These are phyloP conservation scores for Pisolithus sp. DNA, from an alignment of 768 basidiomycete species.

Conservation along the genomic window DNA sequence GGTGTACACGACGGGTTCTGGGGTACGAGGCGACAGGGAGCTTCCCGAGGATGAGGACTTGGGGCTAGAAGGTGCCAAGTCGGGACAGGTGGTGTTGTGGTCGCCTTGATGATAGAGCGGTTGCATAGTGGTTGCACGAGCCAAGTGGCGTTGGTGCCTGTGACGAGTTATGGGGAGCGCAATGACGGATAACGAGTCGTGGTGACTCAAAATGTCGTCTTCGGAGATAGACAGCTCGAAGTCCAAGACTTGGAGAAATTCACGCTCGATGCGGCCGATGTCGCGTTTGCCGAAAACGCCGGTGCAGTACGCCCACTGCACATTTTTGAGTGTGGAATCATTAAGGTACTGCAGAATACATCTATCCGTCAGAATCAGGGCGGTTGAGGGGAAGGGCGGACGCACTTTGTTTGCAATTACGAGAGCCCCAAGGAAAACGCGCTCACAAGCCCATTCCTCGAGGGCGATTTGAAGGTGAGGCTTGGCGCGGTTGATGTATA, in stretches of 20 bases:
- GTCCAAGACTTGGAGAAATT: conserved; percentile 74
- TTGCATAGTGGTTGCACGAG: conserved; percentile 10
- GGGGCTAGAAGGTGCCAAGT: conserved; percentile 37
- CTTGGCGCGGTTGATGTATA: conserved; percentile 72
- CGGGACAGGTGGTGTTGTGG: conserved; percentile 31
- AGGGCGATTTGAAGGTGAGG: conserved; percentile 76
- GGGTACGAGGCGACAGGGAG: conserved; percentile 28
- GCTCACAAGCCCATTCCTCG: conserved; percentile 82
- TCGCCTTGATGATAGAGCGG: conserved; percentile 11
- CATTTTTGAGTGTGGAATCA: conserved; percentile 86
- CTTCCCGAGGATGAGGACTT: conserved; percentile 32
- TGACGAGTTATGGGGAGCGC: conserved; percentile 20
- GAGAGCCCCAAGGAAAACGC: conserved; percentile 86
- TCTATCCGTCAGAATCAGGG: conserved; percentile 5
- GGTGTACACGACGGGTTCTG: conserved; percentile 19
- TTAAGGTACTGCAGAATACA: conserved; percentile 57
- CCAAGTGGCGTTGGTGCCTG: conserved; percentile 20
- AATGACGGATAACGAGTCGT: conserved; percentile 29
- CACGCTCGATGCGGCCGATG: conserved; percentile 74
- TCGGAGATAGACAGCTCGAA: conserved; percentile 66
- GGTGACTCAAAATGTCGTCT: conserved; percentile 50
- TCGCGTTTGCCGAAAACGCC: conserved; percentile 79
- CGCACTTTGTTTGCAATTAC: conserved; percentile 80
- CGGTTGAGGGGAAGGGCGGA: conserved; percentile 13
- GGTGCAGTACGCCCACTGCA: conserved; percentile 85